Base-by-base conservation (phyloP, 2,329 filamentous ascomycete species). In the Graphiopsis chlorocephala region DNA sequence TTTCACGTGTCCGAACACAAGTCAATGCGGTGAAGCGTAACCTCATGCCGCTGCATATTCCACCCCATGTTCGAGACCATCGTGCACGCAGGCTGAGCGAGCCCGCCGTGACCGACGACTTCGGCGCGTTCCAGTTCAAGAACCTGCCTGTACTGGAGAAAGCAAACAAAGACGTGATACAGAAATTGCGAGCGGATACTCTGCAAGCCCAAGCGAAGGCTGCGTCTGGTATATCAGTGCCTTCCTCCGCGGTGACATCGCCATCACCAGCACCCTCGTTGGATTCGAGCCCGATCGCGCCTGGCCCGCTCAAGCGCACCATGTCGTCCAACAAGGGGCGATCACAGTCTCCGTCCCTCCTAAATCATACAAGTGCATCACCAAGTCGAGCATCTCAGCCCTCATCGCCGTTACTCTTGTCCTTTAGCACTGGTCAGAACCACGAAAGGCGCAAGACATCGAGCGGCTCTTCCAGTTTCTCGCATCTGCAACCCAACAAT, bases 91-190 rank as follows among this genome's bases (percentile, higher is more conserved):
- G 95, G 70, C 83, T 98, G 45, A 98, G 94, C 76, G 95, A 99
- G 77, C 95, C 95, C 1, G 88, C 94, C 17, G 86, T 88, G 33
- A 85, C 89, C 0, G 95, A 99, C 76, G 96, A 99, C 75, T 99
- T 99, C 81, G 95, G 95, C 33, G 93, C 88, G 68, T 99, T 99
- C 78, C 88, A 92, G 45, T 99, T 97, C 83, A 99, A 99, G 80
- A 99, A 99, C 72, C 81, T 99, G 57, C 93, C 94, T 0, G 94
- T 98, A 23, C 83, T 99, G 20, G 95, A 98, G 73, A 98, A 97
- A 77, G 95, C 95, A 63, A 99, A 99, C 79, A 99, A 99, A 76
- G 95, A 99, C 72, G 93, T 98, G 31, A 97, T 99, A 33, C 93
- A 98, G 72, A 98, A 98, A 76, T 83, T 99, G 64, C 89, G 93